Base-by-base conservation (phyloP, 2,329 filamentous ascomycete genomes). In the Epichloe uncinata region DNA sequence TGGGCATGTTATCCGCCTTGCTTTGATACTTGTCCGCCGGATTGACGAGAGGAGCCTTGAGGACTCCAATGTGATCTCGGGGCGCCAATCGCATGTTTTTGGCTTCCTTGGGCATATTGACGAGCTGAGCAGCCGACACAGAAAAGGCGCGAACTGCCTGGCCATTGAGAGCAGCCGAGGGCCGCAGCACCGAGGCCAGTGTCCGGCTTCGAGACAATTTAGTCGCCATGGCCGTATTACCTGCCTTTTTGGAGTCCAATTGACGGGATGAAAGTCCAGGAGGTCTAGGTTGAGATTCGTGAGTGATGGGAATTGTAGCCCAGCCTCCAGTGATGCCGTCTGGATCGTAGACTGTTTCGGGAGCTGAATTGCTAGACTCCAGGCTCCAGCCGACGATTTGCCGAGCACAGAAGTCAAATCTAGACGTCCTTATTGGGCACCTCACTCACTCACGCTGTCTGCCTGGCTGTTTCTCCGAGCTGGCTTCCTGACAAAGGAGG, bases 11-110 rank as follows among this genome's bases (percentile, higher is more conserved):
- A 57, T 95, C 86, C 58, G 86, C 81, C 73, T 91, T 93, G 65
- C 86, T 83, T 66, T 84, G 77, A 71, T 89, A 94, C 71, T 93
- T 95, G 77, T 97, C 93, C 68, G 87, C 79, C 36, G 91, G 90
- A 71, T 97, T 96, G 62, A 95, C 78, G 60, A 94, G 73, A 52
- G 89, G 85, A 20, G 75, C 85, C 63, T 86, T 81, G 56, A 96
- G 79, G 58, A 79, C 75, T 58, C 80, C 81, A 53, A 73, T 60
- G 41, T 71, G 69, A 55, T 74, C 70, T 58, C 80, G 74, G 50
- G 75, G 75, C 46, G 82, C 81, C 56, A 78, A 72, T 64, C 85
- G 78, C 73, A 84, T 73, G 71, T 89, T 87, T 52, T 77, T 73
- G 43, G 72, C 69, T 52, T 84, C 77, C 64, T 79, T 78, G 57